A percentile compares a stretch with the other conserved stretches of the same genome.
Conservation (phyloP, 1,139 yeast species). For the Lodderomyces elongisporus region DNA sequence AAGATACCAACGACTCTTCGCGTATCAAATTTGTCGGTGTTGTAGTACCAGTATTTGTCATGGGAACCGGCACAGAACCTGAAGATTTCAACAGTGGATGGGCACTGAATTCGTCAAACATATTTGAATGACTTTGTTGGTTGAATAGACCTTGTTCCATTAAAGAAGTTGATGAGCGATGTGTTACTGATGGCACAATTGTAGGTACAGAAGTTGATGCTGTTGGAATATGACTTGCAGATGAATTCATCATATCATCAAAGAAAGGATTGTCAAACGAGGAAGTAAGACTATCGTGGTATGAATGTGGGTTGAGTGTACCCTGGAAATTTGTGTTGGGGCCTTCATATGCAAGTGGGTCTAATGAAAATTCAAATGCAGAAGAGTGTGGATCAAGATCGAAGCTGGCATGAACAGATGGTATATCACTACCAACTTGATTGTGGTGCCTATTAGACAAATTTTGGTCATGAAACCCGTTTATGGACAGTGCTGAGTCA, state of each 20-base stretch:
- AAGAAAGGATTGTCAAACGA: constrained; percentile 12
- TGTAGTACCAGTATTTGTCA: constrained; percentile 6
- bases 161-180: constrained; percentile 4
- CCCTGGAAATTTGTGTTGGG: constrained; percentile 21
- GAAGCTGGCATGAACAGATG: constrained; percentile 4
- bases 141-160: background rate
- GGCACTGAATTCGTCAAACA: no score
- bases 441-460: constrained; percentile 1
- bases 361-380: constrained; percentile 25
- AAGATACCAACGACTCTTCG: constrained; percentile 23
- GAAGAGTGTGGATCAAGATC: constrained; percentile 4
- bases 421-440: background rate
- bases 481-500: background rate
- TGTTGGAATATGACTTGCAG: constrained; percentile 7
- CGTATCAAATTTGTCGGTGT: constrained; percentile 16
- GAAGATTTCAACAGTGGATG: background rate
- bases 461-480: background rate
- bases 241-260: constrained; percentile 11
- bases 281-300: constrained; percentile 10
- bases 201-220: constrained; percentile 8
- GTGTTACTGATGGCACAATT: constrained; percentile 9
- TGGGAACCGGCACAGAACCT: background rate
- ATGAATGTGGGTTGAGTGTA: constrained; percentile 5
- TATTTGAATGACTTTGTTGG: background rate
- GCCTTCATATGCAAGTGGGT: constrained; percentile 33